Evolutionary conservation across 2,329 filamentous ascomycete species (phyloP), one percentile per base, ranked within the genome.

Genomic region (Microdochium bolleyi): DNA sequence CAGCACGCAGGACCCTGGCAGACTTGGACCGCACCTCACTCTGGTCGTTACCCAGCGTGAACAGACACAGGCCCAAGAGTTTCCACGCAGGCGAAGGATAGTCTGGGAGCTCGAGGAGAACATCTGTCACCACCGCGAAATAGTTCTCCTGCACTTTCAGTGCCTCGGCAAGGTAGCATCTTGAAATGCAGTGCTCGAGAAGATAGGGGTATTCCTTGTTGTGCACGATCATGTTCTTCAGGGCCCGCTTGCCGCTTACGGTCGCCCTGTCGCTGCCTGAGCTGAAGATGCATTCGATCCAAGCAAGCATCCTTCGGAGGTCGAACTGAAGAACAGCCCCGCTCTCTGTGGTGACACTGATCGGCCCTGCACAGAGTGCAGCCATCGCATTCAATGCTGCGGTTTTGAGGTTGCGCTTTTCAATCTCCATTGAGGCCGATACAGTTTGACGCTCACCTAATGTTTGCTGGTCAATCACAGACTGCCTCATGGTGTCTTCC

Each of bases 381-480:
- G 94, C 92, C 94, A 99, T 97, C 24, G 95, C 88, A 67, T 92
- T 96, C 46, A 99, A 76, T 1, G 94, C 92, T 27, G 94, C 91
- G 22, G 88, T 94, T 54, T 90, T 83, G 37, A 99, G 78, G 63
- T 96, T 95, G 57, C 89, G 85, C 73, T 96, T 97, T 70, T 99
- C 92, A 59, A 96, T 97, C 65, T 97, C 94, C 80, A 96, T 94
- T 1, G 91, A 88, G 24, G 92, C 92, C 22, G 89, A 92, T 38
- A 89, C 80, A 22, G 85, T 90, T 3, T 87, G 85, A 58, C 88
- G 82, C 63, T 92, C 90, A 13, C 85, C 84, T 19, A 85, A 70
- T 21, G 87, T 83, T 53, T 94, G 89, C 52, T 90, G 87, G 51
- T 92, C 84, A 34, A 95, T 84, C 58, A 94, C 78, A 2, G 88